These are phyloP conservation scores for Graphium sp. DNA, from an alignment of 2,329 filamentous ascomycete genomes.

Conservation along the genomic window DNA sequence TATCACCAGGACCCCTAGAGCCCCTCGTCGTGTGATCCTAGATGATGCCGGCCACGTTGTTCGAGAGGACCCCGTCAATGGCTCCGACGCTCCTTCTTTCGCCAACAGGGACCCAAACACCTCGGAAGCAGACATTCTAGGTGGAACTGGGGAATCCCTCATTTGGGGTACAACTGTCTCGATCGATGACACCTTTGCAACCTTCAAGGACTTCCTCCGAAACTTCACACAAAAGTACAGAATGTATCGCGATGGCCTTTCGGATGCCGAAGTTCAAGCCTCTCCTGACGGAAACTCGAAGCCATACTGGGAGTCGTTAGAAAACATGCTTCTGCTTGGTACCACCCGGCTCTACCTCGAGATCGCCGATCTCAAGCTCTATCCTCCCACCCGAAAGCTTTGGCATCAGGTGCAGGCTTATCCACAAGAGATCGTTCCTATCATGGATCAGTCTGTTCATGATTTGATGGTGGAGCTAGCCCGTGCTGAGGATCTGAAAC, in stretches of 20 bases:
- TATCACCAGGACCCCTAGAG: slow-evolving; percentile 35
- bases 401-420: slow-evolving; percentile 94
- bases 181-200: slow-evolving; percentile 70
- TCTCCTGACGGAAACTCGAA: slow-evolving; percentile 60
- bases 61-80: slow-evolving; percentile 28
- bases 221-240: slow-evolving; percentile 92
- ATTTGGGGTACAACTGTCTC: slow-evolving; percentile 98
- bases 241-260: slow-evolving; percentile 73
- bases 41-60: slow-evolving; percentile 42
- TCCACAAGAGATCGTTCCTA: slow-evolving; percentile 85
- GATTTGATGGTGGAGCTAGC: slow-evolving; percentile 87
- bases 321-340: slow-evolving; percentile 81
- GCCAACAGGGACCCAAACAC: slow-evolving; percentile 60
- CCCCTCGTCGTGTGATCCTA: slow-evolving; percentile 37
- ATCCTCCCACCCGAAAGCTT: slow-evolving; percentile 80
- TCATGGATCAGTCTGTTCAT: slow-evolving; percentile 91
- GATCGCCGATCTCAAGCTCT: slow-evolving; percentile 75
- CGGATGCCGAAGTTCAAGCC: slow-evolving; percentile 55
- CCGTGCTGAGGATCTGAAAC: slow-evolving; percentile 57
- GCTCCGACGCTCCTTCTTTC: slow-evolving; percentile 44
- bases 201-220: slow-evolving; percentile 81
- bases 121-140: slow-evolving; percentile 78
- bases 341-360: slow-evolving; percentile 77
- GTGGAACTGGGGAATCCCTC: slow-evolving; percentile 63
- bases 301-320: slow-evolving; percentile 70